phyloP scores from a whole-genome alignment of 2,329 filamentous ascomycete species.

The Ophiostoma ulmi region DNA sequence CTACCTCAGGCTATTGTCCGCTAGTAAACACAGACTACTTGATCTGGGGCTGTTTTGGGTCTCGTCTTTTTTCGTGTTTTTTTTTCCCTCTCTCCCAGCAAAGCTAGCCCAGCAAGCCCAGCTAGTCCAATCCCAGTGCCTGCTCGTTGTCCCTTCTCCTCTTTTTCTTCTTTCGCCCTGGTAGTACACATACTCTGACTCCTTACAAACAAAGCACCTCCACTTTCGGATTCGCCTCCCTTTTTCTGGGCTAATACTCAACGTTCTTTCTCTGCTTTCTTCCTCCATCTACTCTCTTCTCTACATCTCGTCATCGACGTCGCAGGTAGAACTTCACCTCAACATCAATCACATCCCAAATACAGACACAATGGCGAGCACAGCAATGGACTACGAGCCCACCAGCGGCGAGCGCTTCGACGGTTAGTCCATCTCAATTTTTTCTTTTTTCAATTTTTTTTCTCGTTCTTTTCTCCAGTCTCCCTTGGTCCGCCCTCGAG shows the following conservation, averaged over 20 bases:
- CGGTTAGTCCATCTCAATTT: constrained; percentile 42
- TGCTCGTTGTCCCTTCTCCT: constrained; percentile 19
- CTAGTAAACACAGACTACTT: constrained; percentile 1
- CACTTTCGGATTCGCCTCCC: constrained; percentile 22
- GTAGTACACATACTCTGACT: not conserved
- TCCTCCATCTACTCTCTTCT: not conserved
- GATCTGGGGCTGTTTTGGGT: constrained; percentile 6
- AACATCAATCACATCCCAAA: constrained; percentile 3
- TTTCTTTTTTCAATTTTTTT: constrained; percentile 21
- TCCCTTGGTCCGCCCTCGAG: not conserved
- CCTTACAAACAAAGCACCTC: constrained; percentile 8
- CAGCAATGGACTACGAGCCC: constrained; percentile 66
- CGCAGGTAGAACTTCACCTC: constrained; percentile 8
- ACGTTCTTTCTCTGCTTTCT: constrained; percentile 15
- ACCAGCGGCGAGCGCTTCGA: constrained; percentile 63
- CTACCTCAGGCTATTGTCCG: not conserved
- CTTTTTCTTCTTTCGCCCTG: constrained; percentile 16
- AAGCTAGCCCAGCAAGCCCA: not conserved
- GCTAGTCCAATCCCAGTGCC: not conserved
- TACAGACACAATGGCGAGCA: constrained; percentile 51
- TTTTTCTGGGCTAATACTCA: constrained; percentile 20
- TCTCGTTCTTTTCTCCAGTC: not conserved
- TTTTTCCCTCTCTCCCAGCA: not conserved
- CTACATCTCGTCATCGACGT: constrained; percentile 19
- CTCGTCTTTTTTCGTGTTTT: constrained; percentile 9